Conservation (phyloP, 2,329 filamentous ascomycete species). For the Neophaeococcomyces aloes region DNA sequence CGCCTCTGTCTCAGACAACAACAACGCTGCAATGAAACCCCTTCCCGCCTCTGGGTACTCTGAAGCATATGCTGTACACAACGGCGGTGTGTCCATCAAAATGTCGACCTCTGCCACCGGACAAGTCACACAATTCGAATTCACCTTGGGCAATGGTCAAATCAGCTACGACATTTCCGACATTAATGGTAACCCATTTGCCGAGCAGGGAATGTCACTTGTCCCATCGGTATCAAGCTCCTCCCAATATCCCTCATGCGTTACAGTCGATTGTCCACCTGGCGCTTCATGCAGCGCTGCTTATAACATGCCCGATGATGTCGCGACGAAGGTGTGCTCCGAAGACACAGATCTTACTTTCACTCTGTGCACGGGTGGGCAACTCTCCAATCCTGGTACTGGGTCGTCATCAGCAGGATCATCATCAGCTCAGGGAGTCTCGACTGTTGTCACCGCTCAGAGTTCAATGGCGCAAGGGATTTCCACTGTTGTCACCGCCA, state of each 20-base stretch:
- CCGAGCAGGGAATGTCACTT: constrained; percentile 19
- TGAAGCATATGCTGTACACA: constrained; percentile 28
- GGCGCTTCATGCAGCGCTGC: constrained; percentile 18
- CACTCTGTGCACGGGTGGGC: constrained; percentile 18
- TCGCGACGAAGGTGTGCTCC: constrained; percentile 20
- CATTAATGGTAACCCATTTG: constrained; percentile 35
- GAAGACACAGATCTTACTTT: constrained; percentile 15
- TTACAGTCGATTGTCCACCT: constrained; percentile 18
- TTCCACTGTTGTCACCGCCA: too few species aligned
- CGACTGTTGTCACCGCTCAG: too few species aligned
- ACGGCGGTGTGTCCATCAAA: constrained; percentile 32
- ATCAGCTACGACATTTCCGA: constrained; percentile 35
- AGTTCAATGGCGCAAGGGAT: too few species aligned
- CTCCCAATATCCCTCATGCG: constrained; percentile 17
- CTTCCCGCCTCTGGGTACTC: constrained; percentile 28
- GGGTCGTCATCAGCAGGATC: too few species aligned
- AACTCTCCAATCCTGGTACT: background rate
- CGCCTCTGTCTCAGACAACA: constrained; percentile 29
- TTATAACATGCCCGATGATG: constrained; percentile 21
- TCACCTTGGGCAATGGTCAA: constrained; percentile 28
- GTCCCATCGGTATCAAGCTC: constrained; percentile 17
- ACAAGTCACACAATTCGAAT: constrained; percentile 32
- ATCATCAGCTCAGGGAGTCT: too few species aligned
- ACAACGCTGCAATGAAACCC: constrained; percentile 24
- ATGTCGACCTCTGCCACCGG: constrained; percentile 28